These are phyloP conservation scores for Chlamydomonas sp. DNA, from an alignment of 139 green algal species.

Conservation along the genomic window DNA sequence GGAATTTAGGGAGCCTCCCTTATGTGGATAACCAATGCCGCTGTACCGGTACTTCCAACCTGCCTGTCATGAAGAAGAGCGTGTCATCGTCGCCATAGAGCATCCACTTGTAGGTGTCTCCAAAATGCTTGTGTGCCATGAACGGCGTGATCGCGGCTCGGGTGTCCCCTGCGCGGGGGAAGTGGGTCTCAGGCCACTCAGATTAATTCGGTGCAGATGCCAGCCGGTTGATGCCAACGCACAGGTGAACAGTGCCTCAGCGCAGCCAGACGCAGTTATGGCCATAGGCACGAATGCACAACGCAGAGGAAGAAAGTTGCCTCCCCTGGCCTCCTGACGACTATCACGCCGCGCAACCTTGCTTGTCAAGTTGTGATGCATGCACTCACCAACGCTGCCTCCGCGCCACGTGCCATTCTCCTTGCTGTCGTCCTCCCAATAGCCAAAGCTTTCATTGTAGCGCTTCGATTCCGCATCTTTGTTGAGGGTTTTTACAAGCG, in stretches of 20 bases:
- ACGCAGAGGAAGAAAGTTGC: too few species aligned
- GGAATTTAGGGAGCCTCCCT: neutral
- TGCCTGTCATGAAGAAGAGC: conserved; percentile 31
- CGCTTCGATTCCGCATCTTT: neutral
- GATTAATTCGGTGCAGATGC: too few species aligned
- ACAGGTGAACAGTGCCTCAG: too few species aligned
- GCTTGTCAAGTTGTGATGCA: too few species aligned
- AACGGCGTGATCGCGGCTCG: conserved; percentile 41
- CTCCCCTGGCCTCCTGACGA: too few species aligned
- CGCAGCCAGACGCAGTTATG: too few species aligned
- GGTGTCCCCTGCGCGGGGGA: conserved; percentile 28
- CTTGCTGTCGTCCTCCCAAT: conserved; percentile 27
- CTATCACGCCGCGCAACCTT: too few species aligned
- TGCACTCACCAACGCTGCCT: conserved; percentile 16
- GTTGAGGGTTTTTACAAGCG: conserved; percentile 11
- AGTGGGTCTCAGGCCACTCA: too few species aligned
- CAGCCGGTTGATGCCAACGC: too few species aligned
- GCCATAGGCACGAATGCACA: too few species aligned
- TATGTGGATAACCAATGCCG: too few species aligned
- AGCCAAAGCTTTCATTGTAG: neutral
- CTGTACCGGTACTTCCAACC: neutral
- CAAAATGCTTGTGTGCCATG: conserved; percentile 45
- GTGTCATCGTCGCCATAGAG: conserved; percentile 54
- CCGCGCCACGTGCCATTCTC: neutral
- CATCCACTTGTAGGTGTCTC: conserved; percentile 55